These are phyloP conservation scores for Gentiana straminea DNA, from an alignment of 257 asterid genomes.

Conservation along the genomic window DNA sequence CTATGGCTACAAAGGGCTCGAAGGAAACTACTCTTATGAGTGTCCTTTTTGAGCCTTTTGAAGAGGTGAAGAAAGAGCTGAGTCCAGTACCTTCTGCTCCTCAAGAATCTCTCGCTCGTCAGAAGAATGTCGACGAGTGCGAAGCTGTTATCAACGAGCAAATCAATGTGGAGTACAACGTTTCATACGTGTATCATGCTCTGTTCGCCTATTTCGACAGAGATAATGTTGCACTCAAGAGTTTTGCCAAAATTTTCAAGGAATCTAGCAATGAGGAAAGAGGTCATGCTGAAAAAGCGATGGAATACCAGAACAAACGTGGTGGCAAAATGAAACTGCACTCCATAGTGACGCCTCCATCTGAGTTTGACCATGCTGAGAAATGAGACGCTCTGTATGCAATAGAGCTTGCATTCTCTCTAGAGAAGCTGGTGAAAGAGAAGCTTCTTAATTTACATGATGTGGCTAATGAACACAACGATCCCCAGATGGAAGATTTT, in stretches of 20 bases:
- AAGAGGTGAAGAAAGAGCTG: conserved; percentile 83
- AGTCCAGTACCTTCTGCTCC: conserved; percentile 58
- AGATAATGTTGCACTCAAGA: conserved; percentile 56
- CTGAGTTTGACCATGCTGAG: conserved; percentile 67
- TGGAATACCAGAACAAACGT: conserved; percentile 46
- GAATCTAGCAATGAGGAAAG: conserved; percentile 54
- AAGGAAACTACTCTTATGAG: conserved; percentile 57
- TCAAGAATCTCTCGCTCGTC: conserved; percentile 70
- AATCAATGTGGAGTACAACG: conserved; percentile 67
- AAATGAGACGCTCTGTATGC: conserved; percentile 81
- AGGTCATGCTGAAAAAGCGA: conserved; percentile 49
- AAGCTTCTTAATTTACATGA: conserved; percentile 66
- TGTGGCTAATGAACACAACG: conserved; percentile 48
- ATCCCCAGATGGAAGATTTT: conserved; percentile 57
- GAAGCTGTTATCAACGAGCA: conserved; percentile 81
- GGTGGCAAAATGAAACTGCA: conserved; percentile 73
- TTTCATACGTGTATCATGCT: conserved; percentile 56
- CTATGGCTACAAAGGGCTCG: conserved; percentile 43
- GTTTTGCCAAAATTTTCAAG: conserved; percentile 53
- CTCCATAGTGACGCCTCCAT: conserved; percentile 54
- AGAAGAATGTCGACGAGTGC: conserved; percentile 38
- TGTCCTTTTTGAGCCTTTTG: conserved; percentile 83
- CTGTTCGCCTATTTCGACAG: conserved; percentile 58
- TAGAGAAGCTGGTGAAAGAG: conserved; percentile 54
- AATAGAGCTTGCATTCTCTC: conserved; percentile 32